These are phyloP conservation scores for Vaccinium myrtillus DNA, from an alignment of 148 eudicot species.

Conservation along the genomic window DNA sequence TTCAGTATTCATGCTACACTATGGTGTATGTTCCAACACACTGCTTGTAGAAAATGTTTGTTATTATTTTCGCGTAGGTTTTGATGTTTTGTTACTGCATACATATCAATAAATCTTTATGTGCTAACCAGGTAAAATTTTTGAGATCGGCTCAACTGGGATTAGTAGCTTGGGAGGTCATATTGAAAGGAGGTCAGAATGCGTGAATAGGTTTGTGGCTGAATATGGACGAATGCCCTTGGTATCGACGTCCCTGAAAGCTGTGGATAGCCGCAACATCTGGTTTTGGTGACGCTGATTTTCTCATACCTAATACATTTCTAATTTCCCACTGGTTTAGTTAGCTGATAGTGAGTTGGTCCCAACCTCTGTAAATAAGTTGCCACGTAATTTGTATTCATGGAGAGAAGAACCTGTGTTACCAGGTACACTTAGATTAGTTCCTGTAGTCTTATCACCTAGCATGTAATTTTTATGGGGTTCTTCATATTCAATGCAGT, in stretches of 20 bases:
- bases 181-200: slow-evolving; percentile 53
- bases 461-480: neutral
- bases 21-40: neutral
- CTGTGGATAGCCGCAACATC: slow-evolving; percentile 59
- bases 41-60: neutral
- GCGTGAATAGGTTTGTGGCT: slow-evolving; percentile 62
- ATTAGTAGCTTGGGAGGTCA: slow-evolving; percentile 94
- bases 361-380: slow-evolving; percentile 6
- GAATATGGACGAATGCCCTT: slow-evolving; percentile 77
- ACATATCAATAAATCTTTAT: neutral
- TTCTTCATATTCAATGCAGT: neutral
- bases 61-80: neutral
- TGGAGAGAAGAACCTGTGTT: neutral
- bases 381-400: neutral
- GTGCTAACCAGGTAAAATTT: slow-evolving; percentile 58
- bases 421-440: neutral
- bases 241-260: slow-evolving; percentile 73
- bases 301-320: neutral
- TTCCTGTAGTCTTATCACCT: neutral
- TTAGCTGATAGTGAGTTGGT: slow-evolving; percentile 4
- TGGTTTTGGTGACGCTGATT: slow-evolving; percentile 72
- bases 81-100: neutral
- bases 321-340: neutral
- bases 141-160: slow-evolving; percentile 86
- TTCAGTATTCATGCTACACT: neutral